Conservation (phyloP, 352 stramenopile species). For the Phytopythium chamaehyphon region DNA sequence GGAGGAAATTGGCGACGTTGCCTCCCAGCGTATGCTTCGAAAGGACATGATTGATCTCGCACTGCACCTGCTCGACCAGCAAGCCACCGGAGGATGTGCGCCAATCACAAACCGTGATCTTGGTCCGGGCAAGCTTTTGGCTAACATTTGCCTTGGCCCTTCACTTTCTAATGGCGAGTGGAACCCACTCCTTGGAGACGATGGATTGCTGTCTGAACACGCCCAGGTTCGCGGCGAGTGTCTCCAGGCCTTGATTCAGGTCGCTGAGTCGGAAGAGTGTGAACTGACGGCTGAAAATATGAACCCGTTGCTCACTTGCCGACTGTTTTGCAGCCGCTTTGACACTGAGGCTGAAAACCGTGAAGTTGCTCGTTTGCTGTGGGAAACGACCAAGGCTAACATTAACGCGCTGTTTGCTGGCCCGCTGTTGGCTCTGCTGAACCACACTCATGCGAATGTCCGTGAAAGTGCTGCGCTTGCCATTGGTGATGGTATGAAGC, state of each 20-base stretch:
- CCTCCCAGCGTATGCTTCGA: slow-evolving; percentile 65
- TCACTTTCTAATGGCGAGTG: slow-evolving; percentile 59
- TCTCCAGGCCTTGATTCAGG: slow-evolving; percentile 55
- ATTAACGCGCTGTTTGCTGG: slow-evolving; percentile 62
- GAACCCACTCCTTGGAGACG: slow-evolving; percentile 60
- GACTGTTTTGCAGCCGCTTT: slow-evolving; percentile 65
- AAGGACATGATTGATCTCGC: slow-evolving; percentile 71
- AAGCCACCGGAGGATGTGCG: slow-evolving; percentile 36
- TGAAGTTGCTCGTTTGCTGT: slow-evolving; percentile 56
- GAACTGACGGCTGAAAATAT: slow-evolving; percentile 29
- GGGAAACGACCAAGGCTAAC: slow-evolving; percentile 43
- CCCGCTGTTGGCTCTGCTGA: slow-evolving; percentile 64
- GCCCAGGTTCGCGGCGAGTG: slow-evolving; percentile 47
- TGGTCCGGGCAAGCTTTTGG: slow-evolving; percentile 44
- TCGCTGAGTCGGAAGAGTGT: slow-evolving; percentile 51
- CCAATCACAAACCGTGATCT: slow-evolving; percentile 70
- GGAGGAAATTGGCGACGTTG: slow-evolving; percentile 82
- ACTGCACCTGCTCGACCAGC: slow-evolving; percentile 56
- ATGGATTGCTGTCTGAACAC: slow-evolving; percentile 63
- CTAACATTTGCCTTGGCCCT: slow-evolving; percentile 51
- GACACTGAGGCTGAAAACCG: slow-evolving; percentile 59
- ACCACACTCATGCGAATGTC: slow-evolving; percentile 70
- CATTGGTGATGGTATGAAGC: slow-evolving; percentile 76
- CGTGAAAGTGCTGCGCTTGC: slow-evolving; percentile 73
- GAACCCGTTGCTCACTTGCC: slow-evolving; percentile 49